Evolutionary conservation across 306 rosid genomes (phyloP).

Genomic region (Quercus glauca): DNA sequence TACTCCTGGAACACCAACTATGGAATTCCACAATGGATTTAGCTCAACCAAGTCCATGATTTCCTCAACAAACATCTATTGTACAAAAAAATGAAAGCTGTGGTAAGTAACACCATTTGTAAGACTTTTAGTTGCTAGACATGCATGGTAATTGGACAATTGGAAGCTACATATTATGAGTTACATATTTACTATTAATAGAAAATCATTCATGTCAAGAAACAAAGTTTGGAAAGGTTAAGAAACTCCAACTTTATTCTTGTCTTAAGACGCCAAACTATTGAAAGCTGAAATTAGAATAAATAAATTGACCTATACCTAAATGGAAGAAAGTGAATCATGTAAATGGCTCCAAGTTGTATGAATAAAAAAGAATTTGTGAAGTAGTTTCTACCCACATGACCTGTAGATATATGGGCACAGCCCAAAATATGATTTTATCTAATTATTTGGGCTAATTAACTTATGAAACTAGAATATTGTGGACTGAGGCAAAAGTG

Average conservation of each 20-base stretch:
- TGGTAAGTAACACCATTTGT: background rate
- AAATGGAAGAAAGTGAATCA: background rate
- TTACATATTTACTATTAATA: background rate
- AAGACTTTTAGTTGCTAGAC: no score
- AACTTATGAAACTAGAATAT: no score
- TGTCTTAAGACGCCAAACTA: background rate
- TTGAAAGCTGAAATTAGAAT: background rate
- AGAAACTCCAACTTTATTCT: background rate
- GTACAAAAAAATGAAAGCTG: background rate
- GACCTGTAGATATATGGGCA: no score
- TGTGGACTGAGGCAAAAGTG: no score
- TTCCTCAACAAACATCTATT: slow-evolving; percentile 51
- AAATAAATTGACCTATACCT: background rate
- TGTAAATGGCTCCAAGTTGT: background rate
- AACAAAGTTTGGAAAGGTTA: background rate
- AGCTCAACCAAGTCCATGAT: slow-evolving; percentile 53
- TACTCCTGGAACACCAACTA: slow-evolving; percentile 55
- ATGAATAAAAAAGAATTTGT: background rate
- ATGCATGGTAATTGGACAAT: no score
- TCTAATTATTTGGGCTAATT: no score
- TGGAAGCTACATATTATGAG: background rate
- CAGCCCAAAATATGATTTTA: no score
- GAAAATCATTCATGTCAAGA: background rate
- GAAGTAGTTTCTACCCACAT: no score
- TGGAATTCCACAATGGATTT: slow-evolving; percentile 37